These are phyloP conservation scores for Beta lomatogona DNA, from an alignment of 179 eudicot genomes.

Conservation along the genomic window DNA sequence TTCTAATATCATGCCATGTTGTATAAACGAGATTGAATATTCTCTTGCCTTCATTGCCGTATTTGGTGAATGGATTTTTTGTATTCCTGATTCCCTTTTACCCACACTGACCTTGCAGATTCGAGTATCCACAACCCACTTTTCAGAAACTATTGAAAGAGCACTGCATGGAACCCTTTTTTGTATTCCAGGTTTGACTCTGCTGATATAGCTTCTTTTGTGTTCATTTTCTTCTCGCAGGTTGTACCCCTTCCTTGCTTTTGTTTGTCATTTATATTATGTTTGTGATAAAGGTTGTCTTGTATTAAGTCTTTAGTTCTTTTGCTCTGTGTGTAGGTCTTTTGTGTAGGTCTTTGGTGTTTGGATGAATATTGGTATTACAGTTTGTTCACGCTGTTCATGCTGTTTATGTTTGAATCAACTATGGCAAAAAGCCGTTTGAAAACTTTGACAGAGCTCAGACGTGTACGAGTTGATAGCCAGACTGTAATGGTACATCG, in stretches of 20 bases:
- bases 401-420: conserved; percentile 98
- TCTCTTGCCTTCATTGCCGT: neutral
- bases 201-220: conserved; percentile 1
- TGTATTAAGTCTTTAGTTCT: neutral
- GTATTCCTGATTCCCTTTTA: neutral
- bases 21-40: neutral
- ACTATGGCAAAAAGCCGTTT: conserved; percentile 98
- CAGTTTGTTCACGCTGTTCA: conserved; percentile 90
- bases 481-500: conserved; percentile 93
- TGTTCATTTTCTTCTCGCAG: neutral
- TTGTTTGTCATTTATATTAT: neutral
- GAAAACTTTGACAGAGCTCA: conserved; percentile 93
- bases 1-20: neutral
- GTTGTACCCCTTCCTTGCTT: neutral
- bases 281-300: neutral
- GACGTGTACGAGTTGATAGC: conserved; percentile 94
- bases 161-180: conserved; percentile 98
- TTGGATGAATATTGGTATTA: conserved; percentile 99
- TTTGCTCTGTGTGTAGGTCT: conserved; percentile 55
- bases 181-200: conserved; percentile 89
- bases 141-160: conserved; percentile 97
- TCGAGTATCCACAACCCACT: conserved; percentile 99
- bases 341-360: conserved; percentile 99
- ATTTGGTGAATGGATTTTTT: neutral
- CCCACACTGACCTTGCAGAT: conserved; percentile 47